These are phyloP conservation scores for Cordyceps cicadae DNA, from an alignment of 2,329 filamentous ascomycete species.

Conservation along the genomic window DNA sequence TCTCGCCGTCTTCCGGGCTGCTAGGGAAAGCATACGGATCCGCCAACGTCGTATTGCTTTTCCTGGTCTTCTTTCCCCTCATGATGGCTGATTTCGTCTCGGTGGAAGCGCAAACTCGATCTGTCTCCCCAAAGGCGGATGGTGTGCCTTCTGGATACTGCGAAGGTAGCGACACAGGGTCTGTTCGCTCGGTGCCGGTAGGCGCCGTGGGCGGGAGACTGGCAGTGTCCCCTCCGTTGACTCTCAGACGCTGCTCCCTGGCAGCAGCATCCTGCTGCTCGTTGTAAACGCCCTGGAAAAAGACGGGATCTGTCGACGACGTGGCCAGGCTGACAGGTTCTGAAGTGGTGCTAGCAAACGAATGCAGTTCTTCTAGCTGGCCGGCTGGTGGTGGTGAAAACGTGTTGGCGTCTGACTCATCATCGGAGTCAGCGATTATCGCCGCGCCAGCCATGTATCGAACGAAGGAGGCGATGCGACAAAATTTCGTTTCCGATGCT, in stretches of 20 bases:
- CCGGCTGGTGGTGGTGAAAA: slow-evolving; percentile 15
- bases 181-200: slow-evolving; percentile 4
- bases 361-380: background rate
- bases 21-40: slow-evolving; percentile 39
- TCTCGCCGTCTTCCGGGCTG: slow-evolving; percentile 26
- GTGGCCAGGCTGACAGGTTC: slow-evolving; percentile 20
- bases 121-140: background rate
- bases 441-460: slow-evolving; percentile 16
- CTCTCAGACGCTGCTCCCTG: background rate
- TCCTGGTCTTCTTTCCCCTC: slow-evolving; percentile 8
- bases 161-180: slow-evolving; percentile 4
- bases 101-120: background rate
- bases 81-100: slow-evolving; percentile 3
- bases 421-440: slow-evolving; percentile 33
- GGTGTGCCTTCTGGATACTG: slow-evolving; percentile 14
- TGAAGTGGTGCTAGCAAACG: background rate
- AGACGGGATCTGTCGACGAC: slow-evolving; percentile 38
- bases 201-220: background rate
- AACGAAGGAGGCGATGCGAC: background rate
- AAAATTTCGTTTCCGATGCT: background rate
- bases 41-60: background rate
- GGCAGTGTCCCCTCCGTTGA: background rate
- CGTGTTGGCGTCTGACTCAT: slow-evolving; percentile 23
- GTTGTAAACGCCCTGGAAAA: slow-evolving; percentile 40
- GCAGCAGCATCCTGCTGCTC: slow-evolving; percentile 36